Evolutionary conservation across 805 yeast genomes (phyloP), one percentile per base, ranked within the genome.

Genomic region (Groenewaldozyma tartarivorans): DNA sequence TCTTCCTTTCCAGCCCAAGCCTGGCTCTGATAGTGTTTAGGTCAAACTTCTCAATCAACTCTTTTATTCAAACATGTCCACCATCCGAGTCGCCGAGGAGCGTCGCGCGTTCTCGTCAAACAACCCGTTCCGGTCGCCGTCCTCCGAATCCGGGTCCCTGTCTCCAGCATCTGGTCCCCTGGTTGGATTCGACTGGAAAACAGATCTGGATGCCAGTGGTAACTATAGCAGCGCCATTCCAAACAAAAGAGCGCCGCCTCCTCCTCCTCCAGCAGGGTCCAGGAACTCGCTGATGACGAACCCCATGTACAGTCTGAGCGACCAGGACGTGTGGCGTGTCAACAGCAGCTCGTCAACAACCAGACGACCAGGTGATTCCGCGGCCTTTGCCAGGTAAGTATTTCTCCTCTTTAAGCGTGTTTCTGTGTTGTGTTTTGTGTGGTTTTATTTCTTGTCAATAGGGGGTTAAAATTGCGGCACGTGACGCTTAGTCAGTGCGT

Each of bases 91-190:
- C n/a, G n/a, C n/a, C n/a, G n/a, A n/a, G n/a, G n/a, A n/a, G n/a
- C n/a, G n/a, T n/a, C n/a, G n/a, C n/a, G 39, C 48, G 9, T 35
- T 50, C 26, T 45, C 51, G 31, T 50, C 54, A 32, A 50, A 50
- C 38, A 50, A 50, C 36, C 54, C 54, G 20, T 50, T 50, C 42
- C 46, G 54, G 6, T 29, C 42, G 30, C 36, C 50, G 29, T 36
- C 48, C 27, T 39, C 40, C 20, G 47, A 46, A 6, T 42, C 51
- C 35, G 38, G 35, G 13, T 38, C 40, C 39, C 30, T 48, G 19
- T 35, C 29, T n/a, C n/a, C n/a, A n/a, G n/a, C n/a, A n/a, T n/a
- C n/a, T n/a, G n/a, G n/a, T n/a, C n/a, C n/a, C n/a, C n/a, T n/a
- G n/a, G n/a, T n/a, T n/a, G n/a, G n/a, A n/a, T n/a, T n/a, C n/a